Conservation (phyloP, 2,329 filamentous ascomycete genomes). For the Xylaria sp. region DNA sequence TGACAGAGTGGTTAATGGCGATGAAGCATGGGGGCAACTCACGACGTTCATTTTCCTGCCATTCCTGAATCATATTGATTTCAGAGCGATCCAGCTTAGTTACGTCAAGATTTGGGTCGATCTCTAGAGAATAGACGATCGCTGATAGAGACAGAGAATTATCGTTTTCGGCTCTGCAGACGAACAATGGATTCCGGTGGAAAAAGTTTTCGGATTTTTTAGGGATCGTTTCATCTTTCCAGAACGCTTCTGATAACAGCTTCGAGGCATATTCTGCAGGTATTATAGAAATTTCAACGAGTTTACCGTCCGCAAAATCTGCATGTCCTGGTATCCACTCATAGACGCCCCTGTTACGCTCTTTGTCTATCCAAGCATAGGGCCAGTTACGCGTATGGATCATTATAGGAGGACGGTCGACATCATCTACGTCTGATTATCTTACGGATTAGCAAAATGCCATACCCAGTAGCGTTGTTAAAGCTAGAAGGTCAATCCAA, state of each 20-base stretch:
- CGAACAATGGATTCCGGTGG: conserved; percentile 9
- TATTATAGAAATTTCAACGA: background rate
- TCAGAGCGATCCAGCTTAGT: background rate
- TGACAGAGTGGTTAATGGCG: background rate
- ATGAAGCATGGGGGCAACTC: background rate
- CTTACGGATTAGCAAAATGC: background rate
- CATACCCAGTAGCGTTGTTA: background rate
- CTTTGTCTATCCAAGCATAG: background rate
- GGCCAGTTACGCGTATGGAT: background rate
- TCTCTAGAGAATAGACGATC: background rate
- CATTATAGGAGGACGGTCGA: background rate
- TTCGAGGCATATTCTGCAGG: conserved; percentile 7
- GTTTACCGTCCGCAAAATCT: background rate
- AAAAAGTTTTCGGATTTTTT: conserved; percentile 20
- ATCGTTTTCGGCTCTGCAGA: background rate
- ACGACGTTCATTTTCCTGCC: conserved; percentile 10
- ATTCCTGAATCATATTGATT: background rate
- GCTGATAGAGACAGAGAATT: rapidly evolving
- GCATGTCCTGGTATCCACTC: background rate
- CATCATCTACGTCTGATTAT: background rate
- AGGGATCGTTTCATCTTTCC: conserved; percentile 3
- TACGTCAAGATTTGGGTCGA: background rate
- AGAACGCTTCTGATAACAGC: conserved; percentile 13
- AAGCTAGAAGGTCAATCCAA: background rate
- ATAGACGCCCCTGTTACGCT: no score